Evolutionary conservation across 106 monocot genomes (phyloP).

Genomic region (Dendrobium huoshanense): DNA sequence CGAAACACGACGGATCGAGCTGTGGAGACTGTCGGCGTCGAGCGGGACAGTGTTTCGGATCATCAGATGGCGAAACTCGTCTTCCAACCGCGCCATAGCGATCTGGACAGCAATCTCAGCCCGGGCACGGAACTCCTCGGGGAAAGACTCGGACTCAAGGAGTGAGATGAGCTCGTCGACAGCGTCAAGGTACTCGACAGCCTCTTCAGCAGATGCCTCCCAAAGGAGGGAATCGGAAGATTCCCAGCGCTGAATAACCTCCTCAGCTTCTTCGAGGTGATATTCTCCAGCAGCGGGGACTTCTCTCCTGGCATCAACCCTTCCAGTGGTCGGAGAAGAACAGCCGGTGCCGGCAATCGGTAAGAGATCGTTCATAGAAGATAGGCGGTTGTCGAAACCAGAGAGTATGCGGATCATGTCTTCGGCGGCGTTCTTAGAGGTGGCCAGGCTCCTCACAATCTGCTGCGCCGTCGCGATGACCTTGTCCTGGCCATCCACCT

Average conservation of each 20-base stretch:
- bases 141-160: slow-evolving; percentile 1
- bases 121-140: slow-evolving; percentile 12
- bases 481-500: slow-evolving; percentile 57
- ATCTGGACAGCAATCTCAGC: slow-evolving; percentile 63
- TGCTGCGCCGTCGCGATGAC: slow-evolving; percentile 79
- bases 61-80: slow-evolving; percentile 71
- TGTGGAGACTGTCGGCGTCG: slow-evolving; percentile 30
- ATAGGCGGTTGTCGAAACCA: slow-evolving; percentile 74
- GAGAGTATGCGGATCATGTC: slow-evolving; percentile 92
- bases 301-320: background rate
- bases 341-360: slow-evolving; percentile 10
- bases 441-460: slow-evolving; percentile 70
- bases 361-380: slow-evolving; percentile 31
- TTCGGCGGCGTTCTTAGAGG: slow-evolving; percentile 59
- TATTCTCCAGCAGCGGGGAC: slow-evolving; percentile 7
- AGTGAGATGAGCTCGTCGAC: slow-evolving; percentile 52
- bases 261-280: slow-evolving; percentile 23
- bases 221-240: slow-evolving; percentile 41
- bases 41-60: slow-evolving; percentile 39
- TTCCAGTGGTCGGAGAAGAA: background rate
- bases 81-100: slow-evolving; percentile 62
- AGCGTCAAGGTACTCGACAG: slow-evolving; percentile 47
- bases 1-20: slow-evolving; percentile 16
- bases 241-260: slow-evolving; percentile 53
- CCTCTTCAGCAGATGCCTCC: slow-evolving; percentile 43